A percentile compares a stretch with the other conserved stretches of the same genome.
These are phyloP conservation scores for Thamnidium elegans DNA, from an alignment of 192 early-diverging fungal species.

Conservation along the genomic window DNA sequence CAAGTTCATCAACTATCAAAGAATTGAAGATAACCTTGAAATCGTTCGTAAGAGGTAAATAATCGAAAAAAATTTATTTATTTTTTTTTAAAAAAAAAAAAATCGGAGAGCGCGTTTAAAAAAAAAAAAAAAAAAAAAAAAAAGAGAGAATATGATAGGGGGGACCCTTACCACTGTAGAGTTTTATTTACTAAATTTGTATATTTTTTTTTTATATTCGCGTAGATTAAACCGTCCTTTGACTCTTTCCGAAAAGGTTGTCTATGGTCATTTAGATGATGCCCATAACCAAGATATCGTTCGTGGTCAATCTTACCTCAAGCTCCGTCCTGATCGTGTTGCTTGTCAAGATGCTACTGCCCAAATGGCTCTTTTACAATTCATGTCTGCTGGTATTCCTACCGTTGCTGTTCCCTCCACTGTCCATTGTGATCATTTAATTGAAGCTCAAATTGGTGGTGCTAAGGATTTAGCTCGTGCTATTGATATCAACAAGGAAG, in stretches of 20 bases:
- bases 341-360: slow-evolving; percentile 99
- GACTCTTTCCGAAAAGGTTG: slow-evolving; percentile 96
- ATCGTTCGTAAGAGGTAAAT: slow-evolving; percentile 87
- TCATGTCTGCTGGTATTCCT: slow-evolving; percentile 89
- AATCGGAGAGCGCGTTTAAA: not conserved
- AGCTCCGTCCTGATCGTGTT: slow-evolving; percentile 96
- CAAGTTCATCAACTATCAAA: slow-evolving; percentile 97
- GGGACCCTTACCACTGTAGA: not conserved
- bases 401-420: slow-evolving; percentile 88
- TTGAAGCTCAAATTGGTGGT: slow-evolving; percentile 86
- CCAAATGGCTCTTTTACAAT: slow-evolving; percentile 96
- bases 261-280: slow-evolving; percentile 97
- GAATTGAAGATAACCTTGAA: slow-evolving; percentile 93
- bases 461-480: slow-evolving; percentile 80
- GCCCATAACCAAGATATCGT: slow-evolving; percentile 91
- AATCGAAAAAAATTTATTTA: no score
- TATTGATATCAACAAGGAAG: slow-evolving; percentile 87
- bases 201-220: slow-evolving; percentile 8
- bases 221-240: slow-evolving; percentile 89
- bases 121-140: not conserved
- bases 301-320: slow-evolving; percentile 90
- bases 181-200: slow-evolving; percentile 4
- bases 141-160: not conserved
- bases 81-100: not conserved
- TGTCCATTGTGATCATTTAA: slow-evolving; percentile 98